Evolutionary conservation across 768 basidiomycete species (phyloP), one percentile per base, ranked within the genome.

Genomic region (Rhodocollybia butyracea): DNA sequence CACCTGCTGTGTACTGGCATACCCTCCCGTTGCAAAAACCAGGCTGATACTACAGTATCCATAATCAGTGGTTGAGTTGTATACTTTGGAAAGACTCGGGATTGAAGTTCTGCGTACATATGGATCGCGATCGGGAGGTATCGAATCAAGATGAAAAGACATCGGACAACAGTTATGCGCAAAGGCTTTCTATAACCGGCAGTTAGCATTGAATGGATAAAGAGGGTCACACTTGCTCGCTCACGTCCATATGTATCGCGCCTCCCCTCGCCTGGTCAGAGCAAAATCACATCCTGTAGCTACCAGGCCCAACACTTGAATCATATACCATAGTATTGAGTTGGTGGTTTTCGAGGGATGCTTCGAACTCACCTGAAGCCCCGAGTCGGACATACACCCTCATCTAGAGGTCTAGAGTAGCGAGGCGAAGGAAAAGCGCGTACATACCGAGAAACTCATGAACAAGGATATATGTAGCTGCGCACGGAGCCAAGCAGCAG

Each of bases 111-210:
- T 21, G 46, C 48, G 27, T 46, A 46, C 45, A 46, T 50, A 24
- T 50, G 48, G 32, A 50, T 50, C 13, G 38, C 5, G 24, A 50
- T 24, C 21, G 48, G 32, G 6, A 36, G 48, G n/a, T 50, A 50
- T 21, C 48, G 48, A 3, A 24, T 24, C 22, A 38, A 50, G 10
- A 50, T 21, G 24, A 50, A 50, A 22, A 50, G 34, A 38, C 32
- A n/a, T 34, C 32, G 31, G 13, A 50, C 48, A 17, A 50, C 31
- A 17, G 48, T 50, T 17, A 50, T 5, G 21, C 21, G 48, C 3
- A 39, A 38, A 39, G 48, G 48, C 38, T 38, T 50, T 34, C 48
- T 50, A n/a, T n/a, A n/a, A n/a, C n/a, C n/a, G n/a, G n/a, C n/a
- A n/a, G n/a, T n/a, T n/a, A 17, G 6, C 5, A 34, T n/a, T 24